Conservation (phyloP, 2,329 filamentous ascomycete species). For the Iodosphaeria phyllophila region DNA sequence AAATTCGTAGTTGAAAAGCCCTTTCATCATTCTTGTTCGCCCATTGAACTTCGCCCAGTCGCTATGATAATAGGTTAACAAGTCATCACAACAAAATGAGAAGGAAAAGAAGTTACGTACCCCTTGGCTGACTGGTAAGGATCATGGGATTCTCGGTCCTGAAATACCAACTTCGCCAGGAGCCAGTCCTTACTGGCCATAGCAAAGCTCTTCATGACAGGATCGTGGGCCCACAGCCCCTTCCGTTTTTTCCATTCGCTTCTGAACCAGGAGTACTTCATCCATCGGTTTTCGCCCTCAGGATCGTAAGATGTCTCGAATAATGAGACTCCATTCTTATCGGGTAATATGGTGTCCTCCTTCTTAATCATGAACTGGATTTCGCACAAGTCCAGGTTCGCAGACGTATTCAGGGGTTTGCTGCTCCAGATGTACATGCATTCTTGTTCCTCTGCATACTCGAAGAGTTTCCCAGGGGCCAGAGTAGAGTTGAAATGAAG, state of each 20-base stretch:
- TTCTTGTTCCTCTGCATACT: constrained; percentile 31
- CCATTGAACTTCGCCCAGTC: constrained; percentile 43
- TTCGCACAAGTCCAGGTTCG: constrained; percentile 33
- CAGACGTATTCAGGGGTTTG: constrained; percentile 21
- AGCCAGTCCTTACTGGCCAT: constrained; percentile 29
- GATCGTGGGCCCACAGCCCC: neutral
- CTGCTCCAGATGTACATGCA: constrained; percentile 55
- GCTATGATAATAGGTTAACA: too few species aligned
- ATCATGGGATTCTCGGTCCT: constrained; percentile 38
- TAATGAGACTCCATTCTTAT: too few species aligned
- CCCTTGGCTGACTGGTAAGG: constrained; percentile 29
- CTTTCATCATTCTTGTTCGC: constrained; percentile 41
- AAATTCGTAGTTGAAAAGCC: constrained; percentile 36
- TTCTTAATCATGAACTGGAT: constrained; percentile 40
- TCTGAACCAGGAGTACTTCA: constrained; percentile 23
- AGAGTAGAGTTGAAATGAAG: constrained; percentile 66
- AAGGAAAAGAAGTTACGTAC: constrained; percentile 17
- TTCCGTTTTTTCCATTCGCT: constrained; percentile 17
- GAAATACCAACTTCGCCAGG: constrained; percentile 40
- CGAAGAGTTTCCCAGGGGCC: constrained; percentile 37
- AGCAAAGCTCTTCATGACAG: constrained; percentile 9
- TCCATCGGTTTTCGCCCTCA: constrained; percentile 10
- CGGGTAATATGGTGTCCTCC: too few species aligned
- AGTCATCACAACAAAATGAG: constrained; percentile 4
- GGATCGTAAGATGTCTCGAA: neutral